Conservation (phyloP, 2,329 filamentous ascomycete species). For the Penicillium brasilianum region DNA sequence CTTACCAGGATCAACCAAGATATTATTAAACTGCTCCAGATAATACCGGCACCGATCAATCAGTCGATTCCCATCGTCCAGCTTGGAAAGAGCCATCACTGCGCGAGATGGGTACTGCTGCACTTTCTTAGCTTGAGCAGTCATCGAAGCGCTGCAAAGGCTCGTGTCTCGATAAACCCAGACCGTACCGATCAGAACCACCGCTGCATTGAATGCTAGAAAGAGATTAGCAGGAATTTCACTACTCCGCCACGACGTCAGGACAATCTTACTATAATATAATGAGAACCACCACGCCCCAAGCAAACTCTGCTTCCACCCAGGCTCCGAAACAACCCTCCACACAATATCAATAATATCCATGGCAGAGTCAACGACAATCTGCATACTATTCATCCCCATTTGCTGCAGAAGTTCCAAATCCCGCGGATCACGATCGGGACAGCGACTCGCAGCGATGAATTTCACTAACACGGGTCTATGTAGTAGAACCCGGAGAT, state of each 20-base stretch:
- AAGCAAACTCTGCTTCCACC: conserved; percentile 31
- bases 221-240: neutral
- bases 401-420: conserved; percentile 38
- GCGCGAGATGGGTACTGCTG: conserved; percentile 29
- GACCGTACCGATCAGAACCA: conserved; percentile 40
- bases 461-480: conserved; percentile 49
- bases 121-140: conserved; percentile 13
- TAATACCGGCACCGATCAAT: conserved; percentile 38
- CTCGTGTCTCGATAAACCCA: conserved; percentile 23
- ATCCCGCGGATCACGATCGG: conserved; percentile 23
- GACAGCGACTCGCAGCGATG: conserved; percentile 32
- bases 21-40: conserved; percentile 29
- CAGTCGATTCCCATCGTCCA: conserved; percentile 39
- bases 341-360: conserved; percentile 35
- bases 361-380: conserved; percentile 40
- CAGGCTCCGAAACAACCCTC: conserved; percentile 23
- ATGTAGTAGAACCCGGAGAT: conserved; percentile 50
- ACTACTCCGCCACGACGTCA: neutral
- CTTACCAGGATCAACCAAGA: conserved; percentile 17
- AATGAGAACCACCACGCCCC: conserved; percentile 42
- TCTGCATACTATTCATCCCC: conserved; percentile 40
- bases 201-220: conserved; percentile 41
- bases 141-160: conserved; percentile 15
- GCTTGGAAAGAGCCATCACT: conserved; percentile 26
- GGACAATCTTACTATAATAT: conserved; percentile 38